Evolutionary conservation across 495 filamentous ascomycete genomes (phyloP).

Genomic region (Aspergillus olivimuriae): DNA sequence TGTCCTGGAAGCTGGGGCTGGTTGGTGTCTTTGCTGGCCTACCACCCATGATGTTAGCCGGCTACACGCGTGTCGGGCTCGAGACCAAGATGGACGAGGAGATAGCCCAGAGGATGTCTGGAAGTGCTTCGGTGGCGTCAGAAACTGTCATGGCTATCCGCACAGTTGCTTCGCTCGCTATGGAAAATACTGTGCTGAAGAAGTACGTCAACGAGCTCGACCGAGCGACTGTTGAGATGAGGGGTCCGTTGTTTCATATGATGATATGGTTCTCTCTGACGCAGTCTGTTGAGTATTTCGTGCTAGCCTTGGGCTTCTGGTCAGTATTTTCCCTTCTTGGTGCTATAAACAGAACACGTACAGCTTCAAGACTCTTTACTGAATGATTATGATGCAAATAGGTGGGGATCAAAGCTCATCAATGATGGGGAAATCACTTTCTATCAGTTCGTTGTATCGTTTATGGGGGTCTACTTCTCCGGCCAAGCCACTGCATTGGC

Average conservation of each 20-base stretch:
- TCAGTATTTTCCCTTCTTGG: constrained; percentile 17
- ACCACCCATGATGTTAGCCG: constrained; percentile 44
- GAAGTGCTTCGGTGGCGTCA: constrained; percentile 46
- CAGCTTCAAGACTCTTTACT: too few species aligned
- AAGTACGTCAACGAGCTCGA: constrained; percentile 41
- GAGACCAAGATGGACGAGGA: constrained; percentile 41
- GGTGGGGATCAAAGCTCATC: constrained; percentile 7
- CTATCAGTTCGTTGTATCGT: constrained; percentile 40
- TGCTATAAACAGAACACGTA: neutral
- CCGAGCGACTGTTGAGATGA: neutral
- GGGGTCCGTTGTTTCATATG: constrained; percentile 2
- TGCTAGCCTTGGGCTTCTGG: constrained; percentile 48
- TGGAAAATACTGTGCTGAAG: constrained; percentile 41
- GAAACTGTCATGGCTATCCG: constrained; percentile 50
- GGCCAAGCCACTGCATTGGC: constrained; percentile 42
- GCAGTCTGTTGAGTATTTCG: constrained; percentile 36
- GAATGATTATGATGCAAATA: too few species aligned
- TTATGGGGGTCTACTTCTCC: constrained; percentile 48
- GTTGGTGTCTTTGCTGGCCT: constrained; percentile 43
- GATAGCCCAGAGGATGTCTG: constrained; percentile 43
- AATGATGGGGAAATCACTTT: constrained; percentile 1
- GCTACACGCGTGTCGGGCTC: constrained; percentile 41
- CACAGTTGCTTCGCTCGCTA: constrained; percentile 48
- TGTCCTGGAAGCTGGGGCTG: constrained; percentile 54
- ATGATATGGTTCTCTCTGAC: constrained; percentile 19